These are phyloP conservation scores for Fusarium xylarioides DNA, from an alignment of 2,329 filamentous ascomycete species.

Conservation along the genomic window DNA sequence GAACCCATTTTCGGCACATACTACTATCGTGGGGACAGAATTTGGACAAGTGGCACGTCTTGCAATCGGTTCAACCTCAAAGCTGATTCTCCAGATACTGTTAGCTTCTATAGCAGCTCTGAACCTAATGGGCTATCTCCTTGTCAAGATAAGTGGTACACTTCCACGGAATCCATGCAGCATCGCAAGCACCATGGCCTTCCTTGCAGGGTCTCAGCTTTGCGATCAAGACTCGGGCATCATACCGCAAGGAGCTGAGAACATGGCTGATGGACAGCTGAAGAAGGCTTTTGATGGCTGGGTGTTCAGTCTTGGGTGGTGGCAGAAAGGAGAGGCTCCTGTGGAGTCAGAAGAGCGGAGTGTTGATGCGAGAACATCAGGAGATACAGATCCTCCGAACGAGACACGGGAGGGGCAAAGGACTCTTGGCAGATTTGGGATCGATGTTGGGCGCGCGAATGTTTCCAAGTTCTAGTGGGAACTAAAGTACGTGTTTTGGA, in stretches of 20 bases:
- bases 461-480: background rate
- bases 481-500: too few species aligned
- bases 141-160: background rate
- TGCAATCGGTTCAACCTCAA: too few species aligned
- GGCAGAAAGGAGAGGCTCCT: background rate
- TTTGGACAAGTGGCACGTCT: too few species aligned
- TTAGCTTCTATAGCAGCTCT: rapidly evolving
- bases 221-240: background rate
- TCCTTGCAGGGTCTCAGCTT: background rate
- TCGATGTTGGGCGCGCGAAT: background rate
- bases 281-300: background rate
- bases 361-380: background rate
- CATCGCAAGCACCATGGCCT: background rate
- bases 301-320: background rate
- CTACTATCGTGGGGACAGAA: too few species aligned
- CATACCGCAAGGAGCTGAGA: background rate
- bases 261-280: background rate
- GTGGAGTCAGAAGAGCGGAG: background rate
- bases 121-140: background rate
- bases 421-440: background rate
- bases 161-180: background rate
- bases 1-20: too few species aligned
- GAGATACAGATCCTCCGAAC: rapidly evolving
- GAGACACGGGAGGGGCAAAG: rapidly evolving
- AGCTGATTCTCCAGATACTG: background rate